Evolutionary conservation across 2,329 filamentous ascomycete genomes (phyloP).

Genomic region (Hypoxylon sp.): DNA sequence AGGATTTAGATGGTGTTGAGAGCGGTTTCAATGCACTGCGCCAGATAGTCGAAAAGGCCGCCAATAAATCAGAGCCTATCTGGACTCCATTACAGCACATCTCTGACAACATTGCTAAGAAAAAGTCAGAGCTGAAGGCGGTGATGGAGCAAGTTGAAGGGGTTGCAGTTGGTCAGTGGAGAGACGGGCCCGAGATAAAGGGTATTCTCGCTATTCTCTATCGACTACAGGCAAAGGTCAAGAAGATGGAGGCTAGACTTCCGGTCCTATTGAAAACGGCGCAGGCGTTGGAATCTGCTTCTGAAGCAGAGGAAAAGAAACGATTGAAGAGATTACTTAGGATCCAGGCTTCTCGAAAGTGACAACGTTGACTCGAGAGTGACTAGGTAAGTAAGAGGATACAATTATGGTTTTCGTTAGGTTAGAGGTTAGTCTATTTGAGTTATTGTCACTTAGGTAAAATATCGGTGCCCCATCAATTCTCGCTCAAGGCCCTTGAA

Average conservation of each 20-base stretch:
- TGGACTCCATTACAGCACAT: neutral
- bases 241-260: neutral
- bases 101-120: neutral
- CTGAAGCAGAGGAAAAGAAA: neutral
- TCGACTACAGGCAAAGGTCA: neutral
- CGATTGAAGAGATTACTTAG: neutral
- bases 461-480: too few species aligned
- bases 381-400: too few species aligned
- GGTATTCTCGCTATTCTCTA: neutral
- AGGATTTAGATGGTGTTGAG: neutral
- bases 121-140: neutral
- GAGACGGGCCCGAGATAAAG: neutral
- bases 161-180: constrained; percentile 1
- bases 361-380: too few species aligned
- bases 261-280: neutral
- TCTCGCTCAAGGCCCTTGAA: too few species aligned
- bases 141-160: neutral
- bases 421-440: too few species aligned
- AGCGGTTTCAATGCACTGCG: neutral
- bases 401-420: too few species aligned
- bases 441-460: too few species aligned
- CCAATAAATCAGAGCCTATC: neutral
- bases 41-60: neutral
- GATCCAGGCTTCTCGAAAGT: neutral
- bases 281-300: neutral